Percentiles rank a stretch among this genome's conserved stretches.
Conservation (phyloP, 495 filamentous ascomycete genomes). For the Penicillium pulvis region DNA sequence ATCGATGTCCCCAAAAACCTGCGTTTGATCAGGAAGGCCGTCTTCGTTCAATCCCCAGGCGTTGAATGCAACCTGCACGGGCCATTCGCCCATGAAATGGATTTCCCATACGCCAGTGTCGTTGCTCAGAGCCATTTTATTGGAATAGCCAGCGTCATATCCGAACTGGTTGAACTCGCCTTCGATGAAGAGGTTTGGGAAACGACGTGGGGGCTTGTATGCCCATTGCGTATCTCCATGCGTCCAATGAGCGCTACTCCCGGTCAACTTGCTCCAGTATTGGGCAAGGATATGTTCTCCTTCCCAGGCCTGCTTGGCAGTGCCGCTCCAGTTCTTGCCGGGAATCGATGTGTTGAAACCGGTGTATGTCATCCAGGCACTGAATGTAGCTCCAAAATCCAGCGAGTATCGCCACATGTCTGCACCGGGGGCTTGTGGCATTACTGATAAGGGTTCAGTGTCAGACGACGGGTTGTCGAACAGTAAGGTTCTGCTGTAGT, state of each 20-base stretch:
- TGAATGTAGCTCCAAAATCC: constrained; percentile 63
- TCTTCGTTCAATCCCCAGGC: constrained; percentile 69
- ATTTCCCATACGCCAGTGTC: constrained; percentile 57
- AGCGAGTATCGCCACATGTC: constrained; percentile 64
- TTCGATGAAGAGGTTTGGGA: constrained; percentile 65
- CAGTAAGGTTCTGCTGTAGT: constrained; percentile 39
- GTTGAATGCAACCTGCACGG: constrained; percentile 63
- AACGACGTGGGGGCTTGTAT: constrained; percentile 43
- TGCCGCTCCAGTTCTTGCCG: constrained; percentile 58
- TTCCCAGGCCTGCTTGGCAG: constrained; percentile 60
- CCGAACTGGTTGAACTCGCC: constrained; percentile 70
- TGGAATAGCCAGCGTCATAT: constrained; percentile 62
- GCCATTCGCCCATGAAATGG: constrained; percentile 66
- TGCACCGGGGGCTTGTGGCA: constrained; percentile 64
- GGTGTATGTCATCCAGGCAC: constrained; percentile 57
- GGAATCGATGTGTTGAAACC: constrained; percentile 49
- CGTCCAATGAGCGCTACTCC: constrained; percentile 65
- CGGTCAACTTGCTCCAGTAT: constrained; percentile 65
- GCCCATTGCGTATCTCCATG: constrained; percentile 56
- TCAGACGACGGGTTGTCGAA: constrained; percentile 34
- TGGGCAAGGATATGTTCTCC: constrained; percentile 67
- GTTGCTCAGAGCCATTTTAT: constrained; percentile 51
- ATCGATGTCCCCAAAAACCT: constrained; percentile 61
- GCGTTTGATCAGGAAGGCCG: constrained; percentile 61
- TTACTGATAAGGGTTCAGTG: constrained; percentile 49